Evolutionary conservation across 2,329 filamentous ascomycete genomes (phyloP).

Genomic region (Penicillium brasilianum): DNA sequence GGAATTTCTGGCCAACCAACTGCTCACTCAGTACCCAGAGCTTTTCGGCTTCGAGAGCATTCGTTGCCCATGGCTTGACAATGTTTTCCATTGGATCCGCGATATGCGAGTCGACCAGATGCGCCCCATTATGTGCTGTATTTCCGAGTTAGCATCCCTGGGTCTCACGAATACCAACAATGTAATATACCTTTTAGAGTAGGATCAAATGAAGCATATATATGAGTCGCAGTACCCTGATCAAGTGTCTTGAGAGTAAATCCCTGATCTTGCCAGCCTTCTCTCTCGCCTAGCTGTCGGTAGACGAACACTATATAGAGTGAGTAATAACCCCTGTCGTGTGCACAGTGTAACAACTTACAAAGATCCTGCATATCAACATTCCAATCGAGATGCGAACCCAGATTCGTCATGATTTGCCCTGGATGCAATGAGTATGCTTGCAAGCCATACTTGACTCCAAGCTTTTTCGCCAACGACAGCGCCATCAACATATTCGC

Average conservation of each 20-base stretch:
- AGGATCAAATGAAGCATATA: constrained; percentile 42
- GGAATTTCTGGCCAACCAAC: constrained; percentile 48
- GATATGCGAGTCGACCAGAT: constrained; percentile 50
- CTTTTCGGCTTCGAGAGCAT: constrained; percentile 44
- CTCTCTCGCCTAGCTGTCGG: constrained; percentile 23
- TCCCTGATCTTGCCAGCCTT: constrained; percentile 22
- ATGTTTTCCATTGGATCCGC: constrained; percentile 42
- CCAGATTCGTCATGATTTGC: constrained; percentile 31
- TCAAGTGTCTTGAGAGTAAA: constrained; percentile 32
- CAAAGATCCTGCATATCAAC: constrained; percentile 21
- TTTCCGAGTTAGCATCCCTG: constrained; percentile 13
- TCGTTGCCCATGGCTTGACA: constrained; percentile 35
- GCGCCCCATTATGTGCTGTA: constrained; percentile 43
- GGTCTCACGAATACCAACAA: neutral
- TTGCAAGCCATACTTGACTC: constrained; percentile 26
- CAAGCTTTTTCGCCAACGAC: constrained; percentile 39
- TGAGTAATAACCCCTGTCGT: neutral
- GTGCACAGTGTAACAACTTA: constrained; percentile 7
- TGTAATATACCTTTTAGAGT: constrained; percentile 24
- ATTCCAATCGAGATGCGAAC: constrained; percentile 27
- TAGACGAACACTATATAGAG: constrained; percentile 14
- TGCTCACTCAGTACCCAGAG: constrained; percentile 56
- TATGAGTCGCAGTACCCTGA: constrained; percentile 39
- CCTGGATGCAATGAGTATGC: constrained; percentile 38
- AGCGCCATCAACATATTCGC: constrained; percentile 53